Evolutionary conservation across 1,139 yeast species (phyloP).

Genomic region (Geotrichum australiense): DNA sequence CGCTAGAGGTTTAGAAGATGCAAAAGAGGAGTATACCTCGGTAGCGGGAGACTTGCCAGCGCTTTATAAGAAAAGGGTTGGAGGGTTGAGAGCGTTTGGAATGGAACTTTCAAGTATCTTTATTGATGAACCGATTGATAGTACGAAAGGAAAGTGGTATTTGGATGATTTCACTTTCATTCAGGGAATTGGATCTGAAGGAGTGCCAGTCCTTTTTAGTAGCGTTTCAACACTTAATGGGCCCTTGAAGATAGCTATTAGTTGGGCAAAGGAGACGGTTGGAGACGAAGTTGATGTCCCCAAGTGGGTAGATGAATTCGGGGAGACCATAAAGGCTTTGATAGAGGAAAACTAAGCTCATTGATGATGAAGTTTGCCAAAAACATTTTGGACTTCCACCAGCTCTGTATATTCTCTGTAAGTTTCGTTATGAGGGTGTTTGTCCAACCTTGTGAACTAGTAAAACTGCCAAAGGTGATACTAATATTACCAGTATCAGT

Average conservation of each 20-base stretch:
- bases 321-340: no score
- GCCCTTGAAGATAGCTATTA: constrained; percentile 7
- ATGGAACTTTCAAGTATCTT: constrained; percentile 10
- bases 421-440: no score
- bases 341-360: no score
- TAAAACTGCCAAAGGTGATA: no score
- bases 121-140: not conserved
- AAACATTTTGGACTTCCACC: no score
- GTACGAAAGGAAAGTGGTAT: not conserved
- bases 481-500: no score
- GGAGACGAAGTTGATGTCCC: no score
- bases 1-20: constrained; percentile 2
- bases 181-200: constrained; percentile 14
- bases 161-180: constrained; percentile 6
- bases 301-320: no score
- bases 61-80: constrained; percentile 7
- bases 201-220: constrained; percentile 9
- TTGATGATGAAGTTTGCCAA: no score
- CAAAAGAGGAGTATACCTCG: not conserved
- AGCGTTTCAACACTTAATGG: constrained; percentile 9
- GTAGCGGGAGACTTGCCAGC: constrained; percentile 3
- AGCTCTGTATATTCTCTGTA: no score
- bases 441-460: no score
- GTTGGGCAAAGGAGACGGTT: constrained; percentile 11
- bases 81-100: constrained; percentile 5